phyloP scores from a whole-genome alignment of 2,329 filamentous ascomycete genomes.

The Sphaerostilbella broomeana region DNA sequence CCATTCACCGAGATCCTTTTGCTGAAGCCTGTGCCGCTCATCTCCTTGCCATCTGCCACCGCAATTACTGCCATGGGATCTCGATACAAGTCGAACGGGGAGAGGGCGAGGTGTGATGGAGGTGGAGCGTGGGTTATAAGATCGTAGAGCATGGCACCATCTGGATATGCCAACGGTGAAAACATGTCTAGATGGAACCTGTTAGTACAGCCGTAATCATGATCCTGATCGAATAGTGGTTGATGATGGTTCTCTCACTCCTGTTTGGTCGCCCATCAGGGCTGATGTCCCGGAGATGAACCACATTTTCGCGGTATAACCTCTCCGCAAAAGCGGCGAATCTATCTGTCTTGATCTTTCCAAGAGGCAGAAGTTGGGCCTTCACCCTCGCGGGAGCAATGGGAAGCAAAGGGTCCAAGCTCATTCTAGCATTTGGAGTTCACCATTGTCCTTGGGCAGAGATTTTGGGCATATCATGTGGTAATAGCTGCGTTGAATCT shows the following conservation, averaged over 20 bases:
- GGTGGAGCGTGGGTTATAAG: conserved; percentile 73
- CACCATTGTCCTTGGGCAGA: conserved; percentile 25
- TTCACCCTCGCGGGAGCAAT: conserved; percentile 87
- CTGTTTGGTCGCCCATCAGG: conserved; percentile 77
- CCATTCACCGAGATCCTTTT: conserved; percentile 48
- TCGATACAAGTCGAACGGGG: conserved; percentile 85
- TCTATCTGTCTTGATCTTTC: conserved; percentile 73
- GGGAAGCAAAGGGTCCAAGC: conserved; percentile 81
- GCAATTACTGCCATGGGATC: conserved; percentile 80
- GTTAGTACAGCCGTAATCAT: no score
- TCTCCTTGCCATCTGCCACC: conserved; percentile 72
- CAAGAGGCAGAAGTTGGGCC: conserved; percentile 79
- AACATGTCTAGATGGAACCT: conserved; percentile 66
- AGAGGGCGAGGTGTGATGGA: conserved; percentile 70
- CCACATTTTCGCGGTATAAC: conserved; percentile 70
- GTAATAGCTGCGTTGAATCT: background rate
- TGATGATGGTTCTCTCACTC: no score
- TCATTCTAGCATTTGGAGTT: conserved; percentile 59
- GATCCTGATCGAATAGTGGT: no score
- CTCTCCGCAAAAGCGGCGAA: conserved; percentile 74
- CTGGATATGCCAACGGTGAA: conserved; percentile 80
- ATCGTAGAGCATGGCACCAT: conserved; percentile 82
- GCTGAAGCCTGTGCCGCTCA: conserved; percentile 47
- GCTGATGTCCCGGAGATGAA: conserved; percentile 79
- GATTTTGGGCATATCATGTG: conserved; percentile 4